These are phyloP conservation scores for Kwoniella sp. DNA, from an alignment of 768 basidiomycete genomes.

Conservation along the genomic window DNA sequence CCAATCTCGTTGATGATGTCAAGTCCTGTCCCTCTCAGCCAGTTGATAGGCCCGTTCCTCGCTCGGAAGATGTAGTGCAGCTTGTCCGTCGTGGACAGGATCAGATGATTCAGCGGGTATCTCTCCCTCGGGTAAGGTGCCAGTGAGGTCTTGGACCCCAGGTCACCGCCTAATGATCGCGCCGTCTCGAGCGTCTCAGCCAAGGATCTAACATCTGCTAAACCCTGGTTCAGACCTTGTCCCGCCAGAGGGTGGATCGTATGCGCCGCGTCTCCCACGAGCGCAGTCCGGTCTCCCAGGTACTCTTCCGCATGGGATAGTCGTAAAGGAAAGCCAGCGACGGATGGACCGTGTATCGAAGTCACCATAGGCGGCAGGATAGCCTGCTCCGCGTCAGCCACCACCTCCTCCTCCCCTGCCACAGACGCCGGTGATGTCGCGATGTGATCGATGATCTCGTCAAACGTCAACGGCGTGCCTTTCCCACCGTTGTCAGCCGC, in stretches of 20 bases:
- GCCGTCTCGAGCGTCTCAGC: constrained; percentile 67
- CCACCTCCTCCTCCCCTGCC: neutral
- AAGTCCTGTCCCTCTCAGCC: constrained; percentile 81
- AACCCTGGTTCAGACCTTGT: constrained; percentile 92
- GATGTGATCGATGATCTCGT: constrained; percentile 58
- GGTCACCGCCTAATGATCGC: constrained; percentile 70
- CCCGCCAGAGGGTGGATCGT: constrained; percentile 93
- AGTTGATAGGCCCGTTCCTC: constrained; percentile 71
- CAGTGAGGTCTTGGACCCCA: constrained; percentile 78
- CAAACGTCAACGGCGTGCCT: constrained; percentile 57
- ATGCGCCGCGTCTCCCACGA: constrained; percentile 95
- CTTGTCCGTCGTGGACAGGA: constrained; percentile 84
- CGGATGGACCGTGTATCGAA: constrained; percentile 69
- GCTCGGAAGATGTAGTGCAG: constrained; percentile 82
- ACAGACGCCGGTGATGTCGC: constrained; percentile 62
- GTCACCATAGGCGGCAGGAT: constrained; percentile 75
- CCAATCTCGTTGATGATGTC: constrained; percentile 90
- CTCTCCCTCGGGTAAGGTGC: constrained; percentile 75
- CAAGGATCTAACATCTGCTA: constrained; percentile 79
- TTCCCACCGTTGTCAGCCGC: constrained; percentile 3
- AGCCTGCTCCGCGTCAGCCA: constrained; percentile 59
- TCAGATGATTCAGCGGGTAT: constrained; percentile 81
- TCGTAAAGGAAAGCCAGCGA: constrained; percentile 87
- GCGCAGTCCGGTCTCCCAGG: constrained; percentile 76
- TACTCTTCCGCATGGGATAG: constrained; percentile 86